Base-by-base conservation (phyloP, 148 eudicot species). In the Hydrangea macrophylla region DNA sequence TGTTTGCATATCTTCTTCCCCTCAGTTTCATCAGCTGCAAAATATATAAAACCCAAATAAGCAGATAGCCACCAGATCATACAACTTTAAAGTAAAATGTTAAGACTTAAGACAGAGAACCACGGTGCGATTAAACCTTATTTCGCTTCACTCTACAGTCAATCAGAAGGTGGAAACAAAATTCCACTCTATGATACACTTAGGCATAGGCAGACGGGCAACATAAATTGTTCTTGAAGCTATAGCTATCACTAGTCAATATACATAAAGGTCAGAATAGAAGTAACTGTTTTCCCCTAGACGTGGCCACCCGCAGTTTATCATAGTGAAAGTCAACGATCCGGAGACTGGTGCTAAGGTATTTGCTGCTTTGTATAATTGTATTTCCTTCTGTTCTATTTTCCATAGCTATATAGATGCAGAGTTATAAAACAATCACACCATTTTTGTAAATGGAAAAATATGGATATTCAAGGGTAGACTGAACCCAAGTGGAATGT, bases 1-100 rank as follows among this genome's bases (percentile, higher is more conserved):
- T 74, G 77, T 71, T 86, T 88, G 78, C 92, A 88, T 63, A 78
- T 79, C 68, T 73, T 66, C 83, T 88, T 91, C 13, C 95, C 92
- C 27, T 78, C 85, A 73, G 78, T 67, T 22, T 50, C 61, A 40
- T 78, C 64, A 71, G 84, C 92, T 91, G 79, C 63, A 71, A 69
- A 68, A 13, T 42, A 9, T 42, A 9, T 27, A 69, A 72, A 66
- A 24, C 26, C 69, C 2, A 72, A 12, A 32, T 22, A 40, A 57
- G 23, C 35, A 62, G 64, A 45, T 28, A 48, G 26, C 9, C 9
- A 28, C 51, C 27, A n/a, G n/a, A 15, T 59, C 17, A 10, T 35
- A 31, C 18, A 40, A 2, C 37, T 40, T n/a, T 23, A 24, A 6
- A 24, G 31, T 15, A 35, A 9, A 24, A 35, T 9, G 23, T 67